Evolutionary conservation across 768 basidiomycete genomes (phyloP), one percentile per base, ranked within the genome.

Genomic region (Tremella yokohamensis): DNA sequence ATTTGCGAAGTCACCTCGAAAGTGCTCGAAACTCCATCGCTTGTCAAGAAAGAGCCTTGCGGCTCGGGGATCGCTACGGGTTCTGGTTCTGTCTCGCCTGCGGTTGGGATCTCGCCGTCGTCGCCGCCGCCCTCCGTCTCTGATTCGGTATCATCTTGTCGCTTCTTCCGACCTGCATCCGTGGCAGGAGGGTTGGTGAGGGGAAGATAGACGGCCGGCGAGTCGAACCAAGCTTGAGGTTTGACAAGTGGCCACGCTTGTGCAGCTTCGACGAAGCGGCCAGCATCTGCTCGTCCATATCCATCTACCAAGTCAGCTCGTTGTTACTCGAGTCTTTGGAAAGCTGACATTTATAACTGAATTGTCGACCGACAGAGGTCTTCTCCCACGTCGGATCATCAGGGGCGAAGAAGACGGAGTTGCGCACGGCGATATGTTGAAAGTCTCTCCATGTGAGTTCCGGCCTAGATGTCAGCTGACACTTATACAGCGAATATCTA

Each of bases 361-460:
- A 89, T 20, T 69, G 78, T 19, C 85, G 81, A 2, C 89, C 89
- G 1, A 78, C 76, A 13, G 87, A 83, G 0, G 86, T 97, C 53
- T 72, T 79, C 71, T 94, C 89, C 96, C 96, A 99, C 73, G 94
- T 93, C 1, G 90, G 89, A 71, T 98, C 94, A 1, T 88, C 85
- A 1, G 84, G 81, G 71, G 93, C 97, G 76, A 99, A 84, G 65
- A 82, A 79, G 18, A 84, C 81, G 1, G 88, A 87, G 0, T 84
- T 87, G 58, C 82, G 81, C 29, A 97, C 84, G 62, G 87, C 86
- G 20, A 99, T 81, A 69, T 99, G 85, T 69, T 99, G 96, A 38
- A 97, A 80, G 69, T 99, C 96, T 50, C 96, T 85, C 96, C 96
- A 99, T 37, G 89, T 87, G 18, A 99, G 83, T 55, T 98, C 93